phyloP scores from a whole-genome alignment of 2,329 filamentous ascomycete genomes.

The Penicillium sp. region DNA sequence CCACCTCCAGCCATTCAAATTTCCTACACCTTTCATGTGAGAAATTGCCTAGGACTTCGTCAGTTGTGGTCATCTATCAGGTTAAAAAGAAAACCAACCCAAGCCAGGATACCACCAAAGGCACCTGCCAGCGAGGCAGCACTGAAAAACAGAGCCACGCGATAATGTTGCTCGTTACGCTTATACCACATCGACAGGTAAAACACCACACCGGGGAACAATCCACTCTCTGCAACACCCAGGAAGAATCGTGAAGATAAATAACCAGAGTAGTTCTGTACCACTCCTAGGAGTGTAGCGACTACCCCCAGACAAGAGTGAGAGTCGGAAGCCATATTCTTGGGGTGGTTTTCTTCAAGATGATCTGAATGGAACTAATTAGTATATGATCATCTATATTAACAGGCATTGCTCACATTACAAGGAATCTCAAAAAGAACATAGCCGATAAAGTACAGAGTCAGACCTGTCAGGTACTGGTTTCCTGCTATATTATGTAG shows the following conservation, averaged over 20 bases:
- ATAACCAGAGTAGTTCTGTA: constrained; percentile 49
- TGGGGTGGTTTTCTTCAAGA: constrained; percentile 41
- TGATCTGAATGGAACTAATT: constrained; percentile 11
- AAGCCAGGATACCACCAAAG: constrained; percentile 61
- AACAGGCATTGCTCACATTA: constrained; percentile 26
- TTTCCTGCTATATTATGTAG: constrained; percentile 25
- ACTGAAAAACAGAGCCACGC: constrained; percentile 56
- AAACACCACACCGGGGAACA: constrained; percentile 56
- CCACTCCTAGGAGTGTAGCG: constrained; percentile 50
- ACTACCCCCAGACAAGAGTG: constrained; percentile 52
- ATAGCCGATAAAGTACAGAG: constrained; percentile 41
- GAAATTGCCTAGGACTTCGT: constrained; percentile 44
- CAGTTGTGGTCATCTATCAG: not conserved
- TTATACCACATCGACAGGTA: constrained; percentile 65
- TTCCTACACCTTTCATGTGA: constrained; percentile 47
- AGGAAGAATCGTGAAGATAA: constrained; percentile 51
- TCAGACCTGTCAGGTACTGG: constrained; percentile 41
- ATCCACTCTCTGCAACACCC: constrained; percentile 53
- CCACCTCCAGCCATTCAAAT: constrained; percentile 60
- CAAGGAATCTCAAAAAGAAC: constrained; percentile 43
- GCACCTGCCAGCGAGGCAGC: constrained; percentile 58
- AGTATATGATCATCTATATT: not conserved
- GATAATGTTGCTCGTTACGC: constrained; percentile 10
- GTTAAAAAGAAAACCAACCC: constrained; percentile 23
- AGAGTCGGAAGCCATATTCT: constrained; percentile 41